Evolutionary conservation across 805 yeast genomes (phyloP), one percentile per base, ranked within the genome.

Genomic region (Saturnispora bothae): DNA sequence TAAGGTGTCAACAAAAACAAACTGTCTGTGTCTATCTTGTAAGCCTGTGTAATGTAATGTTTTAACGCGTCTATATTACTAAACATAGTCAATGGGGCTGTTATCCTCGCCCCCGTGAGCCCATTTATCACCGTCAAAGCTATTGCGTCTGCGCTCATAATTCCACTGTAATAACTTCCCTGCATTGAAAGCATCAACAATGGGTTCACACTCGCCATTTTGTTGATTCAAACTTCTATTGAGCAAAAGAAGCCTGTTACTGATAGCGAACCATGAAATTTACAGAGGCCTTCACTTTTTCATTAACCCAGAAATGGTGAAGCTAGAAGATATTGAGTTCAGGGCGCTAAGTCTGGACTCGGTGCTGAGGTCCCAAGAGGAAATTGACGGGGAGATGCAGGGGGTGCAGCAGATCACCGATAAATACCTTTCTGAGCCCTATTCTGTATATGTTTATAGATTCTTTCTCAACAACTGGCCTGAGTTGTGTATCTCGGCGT

Each of bases 401-500:
- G 66, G 65, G 21, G 63, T 81, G 12, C 69, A 73, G 48, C 51
- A 53, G 9, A 65, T 89, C 33, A 78, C 89, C 9, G 73, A 79
- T 29, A 65, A 64, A 9, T 92, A 88, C 56, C 64, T 92, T 28
- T 79, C 92, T 21, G 98, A 92, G 57, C 97, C 98, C 0, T 92
- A 92, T 55, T 88, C 96, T 4, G 71, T 84, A 15, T 92, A 84
- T 51, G 96, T 92, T 3, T 92, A 88, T 59, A 71, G 95, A 53
- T 92, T 80, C 61, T 92, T 92, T 54, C 63, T 92, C 31, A 80
- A 81, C 49, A 79, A 78, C 49, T 88, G 96, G 96, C 96, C 97
- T 1, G 78, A 81, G 33, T 68, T 86, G 41, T 81, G 95, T 43
- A 70, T 71, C 38, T 52, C 83, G 28, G 89, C 81, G 8, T 69